Conservation (phyloP, 2,329 filamentous ascomycete species). For the Colletotrichum salicis region DNA sequence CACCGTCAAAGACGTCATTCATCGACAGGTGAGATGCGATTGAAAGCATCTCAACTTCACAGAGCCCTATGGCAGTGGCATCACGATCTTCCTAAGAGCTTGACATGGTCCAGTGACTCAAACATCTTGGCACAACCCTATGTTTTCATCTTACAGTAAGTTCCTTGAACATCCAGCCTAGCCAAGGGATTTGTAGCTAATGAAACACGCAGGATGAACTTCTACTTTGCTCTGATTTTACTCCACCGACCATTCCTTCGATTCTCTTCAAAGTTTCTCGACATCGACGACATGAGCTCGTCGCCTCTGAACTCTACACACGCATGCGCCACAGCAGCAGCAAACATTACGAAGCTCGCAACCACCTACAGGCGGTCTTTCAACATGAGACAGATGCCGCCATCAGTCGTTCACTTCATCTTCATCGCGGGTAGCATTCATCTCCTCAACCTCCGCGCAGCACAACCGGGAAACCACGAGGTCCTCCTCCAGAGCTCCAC, state of each 20-base stretch:
- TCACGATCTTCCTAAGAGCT: not conserved
- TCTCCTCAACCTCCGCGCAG: not conserved
- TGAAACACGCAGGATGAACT: not conserved
- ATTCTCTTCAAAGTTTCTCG: not conserved
- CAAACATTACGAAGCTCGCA: conserved; percentile 2
- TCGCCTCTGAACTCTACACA: not conserved
- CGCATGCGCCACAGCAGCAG: conserved; percentile 1
- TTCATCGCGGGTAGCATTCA: conserved; percentile 26
- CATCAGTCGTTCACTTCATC: conserved; percentile 12
- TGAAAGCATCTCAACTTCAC: not conserved
- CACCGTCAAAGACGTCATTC: not conserved
- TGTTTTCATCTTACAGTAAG: conserved; percentile 21
- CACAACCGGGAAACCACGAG: not conserved
- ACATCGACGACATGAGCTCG: not conserved
- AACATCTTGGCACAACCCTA: not conserved
- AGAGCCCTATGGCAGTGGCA: conserved; percentile 16
- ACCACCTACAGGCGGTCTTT: not conserved
- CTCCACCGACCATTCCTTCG: conserved; percentile 24
- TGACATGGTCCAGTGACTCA: not conserved
- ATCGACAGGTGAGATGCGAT: not conserved
- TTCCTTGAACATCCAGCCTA: not conserved
- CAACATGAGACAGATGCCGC: conserved; percentile 17
- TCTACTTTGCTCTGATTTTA: conserved; percentile 17
- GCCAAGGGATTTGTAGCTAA: not conserved
- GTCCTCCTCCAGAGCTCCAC: conserved; percentile 3